Conservation (phyloP, 2,329 filamentous ascomycete species). For the Fusarium sp. region DNA sequence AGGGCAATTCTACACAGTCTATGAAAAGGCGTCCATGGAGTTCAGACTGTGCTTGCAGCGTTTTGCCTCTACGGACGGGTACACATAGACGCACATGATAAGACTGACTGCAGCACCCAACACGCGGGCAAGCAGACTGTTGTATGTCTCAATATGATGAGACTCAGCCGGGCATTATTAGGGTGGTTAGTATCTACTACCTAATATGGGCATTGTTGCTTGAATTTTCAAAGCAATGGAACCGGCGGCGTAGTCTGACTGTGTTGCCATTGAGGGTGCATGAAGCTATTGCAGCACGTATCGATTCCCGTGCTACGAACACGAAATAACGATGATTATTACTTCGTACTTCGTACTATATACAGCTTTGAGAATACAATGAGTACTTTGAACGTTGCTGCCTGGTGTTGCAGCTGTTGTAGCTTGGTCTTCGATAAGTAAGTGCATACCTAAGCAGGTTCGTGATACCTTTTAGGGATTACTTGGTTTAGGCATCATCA, state of each 20-base stretch:
- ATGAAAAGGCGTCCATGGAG: not conserved
- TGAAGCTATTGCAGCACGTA: not conserved
- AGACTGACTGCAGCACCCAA: not conserved
- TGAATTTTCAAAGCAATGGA: slow-evolving; percentile 17
- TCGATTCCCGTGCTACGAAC: not conserved
- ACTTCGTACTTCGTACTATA: no score
- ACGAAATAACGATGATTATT: no score
- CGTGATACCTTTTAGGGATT: no score
- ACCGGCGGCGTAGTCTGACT: not conserved
- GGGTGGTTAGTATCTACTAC: not conserved
- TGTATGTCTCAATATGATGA: not conserved
- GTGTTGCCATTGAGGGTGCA: not conserved
- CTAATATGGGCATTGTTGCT: not conserved
- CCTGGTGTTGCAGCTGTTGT: no score
- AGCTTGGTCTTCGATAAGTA: no score
- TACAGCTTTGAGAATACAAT: no score
- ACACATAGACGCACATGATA: not conserved
- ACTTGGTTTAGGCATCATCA: no score
- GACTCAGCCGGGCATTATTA: no score
- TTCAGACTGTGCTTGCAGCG: not conserved
- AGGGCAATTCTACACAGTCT: not conserved
- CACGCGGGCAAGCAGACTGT: not conserved
- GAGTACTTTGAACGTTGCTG: no score
- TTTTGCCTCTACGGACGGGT: not conserved
- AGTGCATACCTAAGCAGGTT: no score